These are phyloP conservation scores for Plectosphaerella cucumerina DNA, from an alignment of 2,329 filamentous ascomycete species.

Conservation along the genomic window DNA sequence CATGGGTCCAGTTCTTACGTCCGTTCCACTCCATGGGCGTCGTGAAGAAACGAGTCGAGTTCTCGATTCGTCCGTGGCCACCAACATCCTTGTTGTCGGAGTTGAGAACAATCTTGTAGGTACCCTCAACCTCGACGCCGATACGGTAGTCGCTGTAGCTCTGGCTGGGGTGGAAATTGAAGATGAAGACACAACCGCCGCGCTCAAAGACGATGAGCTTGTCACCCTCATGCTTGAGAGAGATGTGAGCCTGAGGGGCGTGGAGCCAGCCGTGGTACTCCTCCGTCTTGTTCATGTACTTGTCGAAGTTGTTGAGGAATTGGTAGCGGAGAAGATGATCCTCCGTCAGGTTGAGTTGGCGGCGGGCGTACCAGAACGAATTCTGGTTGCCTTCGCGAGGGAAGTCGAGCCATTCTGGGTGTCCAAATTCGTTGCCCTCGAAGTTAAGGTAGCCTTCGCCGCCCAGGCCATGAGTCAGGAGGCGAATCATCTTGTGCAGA, in stretches of 20 bases:
- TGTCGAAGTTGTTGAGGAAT: constrained; percentile 91
- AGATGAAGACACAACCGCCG: constrained; percentile 84
- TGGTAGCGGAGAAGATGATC: constrained; percentile 82
- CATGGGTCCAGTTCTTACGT: constrained; percentile 83
- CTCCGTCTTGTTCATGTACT: constrained; percentile 83
- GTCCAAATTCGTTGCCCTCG: constrained; percentile 97
- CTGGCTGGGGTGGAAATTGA: constrained; percentile 86
- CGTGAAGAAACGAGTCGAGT: constrained; percentile 86
- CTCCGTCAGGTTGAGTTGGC: constrained; percentile 89
- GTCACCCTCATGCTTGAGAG: constrained; percentile 87
- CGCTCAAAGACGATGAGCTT: constrained; percentile 96
- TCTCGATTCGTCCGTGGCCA: constrained; percentile 72
- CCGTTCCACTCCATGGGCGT: constrained; percentile 88
- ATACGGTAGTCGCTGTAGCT: constrained; percentile 93
- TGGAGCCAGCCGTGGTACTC: constrained; percentile 89
- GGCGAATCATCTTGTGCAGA: constrained; percentile 95
- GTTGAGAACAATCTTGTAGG: constrained; percentile 82
- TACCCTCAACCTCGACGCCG: constrained; percentile 78
- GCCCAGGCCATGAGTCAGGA: constrained; percentile 85
- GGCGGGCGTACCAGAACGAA: constrained; percentile 89
- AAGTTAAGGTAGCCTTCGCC: constrained; percentile 98
- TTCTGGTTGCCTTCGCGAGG: constrained; percentile 89
- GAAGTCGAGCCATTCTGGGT: constrained; percentile 98
- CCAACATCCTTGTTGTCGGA: constrained; percentile 75
- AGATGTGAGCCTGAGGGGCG: constrained; percentile 82